Evolutionary conservation across 208 protist genomes (phyloP), one percentile per base, ranked within the genome.

Genomic region (Sergeia podlipaevii): DNA sequence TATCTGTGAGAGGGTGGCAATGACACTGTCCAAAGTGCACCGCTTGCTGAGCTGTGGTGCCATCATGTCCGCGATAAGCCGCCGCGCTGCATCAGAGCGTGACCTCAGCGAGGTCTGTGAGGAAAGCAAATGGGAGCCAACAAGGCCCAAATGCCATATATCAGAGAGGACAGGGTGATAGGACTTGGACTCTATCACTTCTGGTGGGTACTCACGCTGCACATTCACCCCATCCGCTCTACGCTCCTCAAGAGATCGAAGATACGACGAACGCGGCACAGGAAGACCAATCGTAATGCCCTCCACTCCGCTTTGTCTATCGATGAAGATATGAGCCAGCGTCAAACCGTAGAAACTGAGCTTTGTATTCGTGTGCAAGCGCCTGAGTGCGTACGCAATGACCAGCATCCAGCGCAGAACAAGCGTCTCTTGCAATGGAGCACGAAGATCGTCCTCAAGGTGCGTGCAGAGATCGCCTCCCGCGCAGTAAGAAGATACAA

Each of bases 91-190:
- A 42, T 54, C 53, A 1, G 76, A 80, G 15, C 81, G 80, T 2
- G 51, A 38, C 1, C 60, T 48, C 6, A 78, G 59, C 1, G 60
- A 50, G 0, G 75, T 59, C 28, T 81, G 74, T 6, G 65, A 67
- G 13, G 68, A 65, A 2, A 90, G 67, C 27, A 93, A 50, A 24
- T 77, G 54, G 47, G 69, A 54, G 2, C 62, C 74, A 8, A 88
- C 24, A 4, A 70, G 55, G 2, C 82, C 86, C 4, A 93, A 64
- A 43, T 80, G 77, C 82, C 86, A 93, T 7, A 93, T 77, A 47
- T 93, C 86, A 28, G 72, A 87, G 24, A 74, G 46, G 0, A 39
- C 61, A 13, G 60, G 36, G 55, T 90, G 61, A 48, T 89, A 90
- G 20, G 34, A 46, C 37, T 46, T 58, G 15, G 49, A 34, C 18